phyloP scores from a whole-genome alignment of 148 eudicot species.

The Rhododendron ferrugineum region DNA sequence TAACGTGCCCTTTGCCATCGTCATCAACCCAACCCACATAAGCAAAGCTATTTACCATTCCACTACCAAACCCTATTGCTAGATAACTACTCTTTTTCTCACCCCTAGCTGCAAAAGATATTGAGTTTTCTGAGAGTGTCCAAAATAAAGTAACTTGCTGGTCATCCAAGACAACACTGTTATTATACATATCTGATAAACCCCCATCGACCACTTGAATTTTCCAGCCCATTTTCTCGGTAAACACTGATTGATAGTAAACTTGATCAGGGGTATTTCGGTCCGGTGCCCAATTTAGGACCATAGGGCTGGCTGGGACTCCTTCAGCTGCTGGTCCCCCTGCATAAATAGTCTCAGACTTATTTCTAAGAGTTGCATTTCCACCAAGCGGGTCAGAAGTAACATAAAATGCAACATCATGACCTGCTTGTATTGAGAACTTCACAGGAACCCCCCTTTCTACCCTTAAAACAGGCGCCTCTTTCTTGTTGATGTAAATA shows the following conservation, averaged over 20 bases:
- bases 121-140: constrained; percentile 66
- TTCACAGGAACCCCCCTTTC: constrained; percentile 91
- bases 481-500: constrained; percentile 85
- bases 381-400: constrained; percentile 92
- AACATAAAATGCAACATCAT: constrained; percentile 81
- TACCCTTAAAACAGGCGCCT: constrained; percentile 77
- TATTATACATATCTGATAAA: constrained; percentile 84
- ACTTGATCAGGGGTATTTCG: constrained; percentile 86
- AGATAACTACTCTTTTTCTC: constrained; percentile 93
- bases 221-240: constrained; percentile 94
- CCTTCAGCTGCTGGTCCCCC: constrained; percentile 86
- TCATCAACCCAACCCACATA: constrained; percentile 94
- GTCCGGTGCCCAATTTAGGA: constrained; percentile 74
- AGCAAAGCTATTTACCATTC: constrained; percentile 79
- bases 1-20: constrained; percentile 60
- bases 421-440: constrained; percentile 95
- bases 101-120: constrained; percentile 82
- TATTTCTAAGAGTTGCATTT: constrained; percentile 78
- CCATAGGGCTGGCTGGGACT: constrained; percentile 78
- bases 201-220: constrained; percentile 98
- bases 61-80: constrained; percentile 83
- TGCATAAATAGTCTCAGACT: constrained; percentile 69
- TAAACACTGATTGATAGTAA: constrained; percentile 69
- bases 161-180: constrained; percentile 83
- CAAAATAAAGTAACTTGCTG: constrained; percentile 86